Conservation (phyloP, 495 filamentous ascomycete species). For the Penicillium waksmanii region DNA sequence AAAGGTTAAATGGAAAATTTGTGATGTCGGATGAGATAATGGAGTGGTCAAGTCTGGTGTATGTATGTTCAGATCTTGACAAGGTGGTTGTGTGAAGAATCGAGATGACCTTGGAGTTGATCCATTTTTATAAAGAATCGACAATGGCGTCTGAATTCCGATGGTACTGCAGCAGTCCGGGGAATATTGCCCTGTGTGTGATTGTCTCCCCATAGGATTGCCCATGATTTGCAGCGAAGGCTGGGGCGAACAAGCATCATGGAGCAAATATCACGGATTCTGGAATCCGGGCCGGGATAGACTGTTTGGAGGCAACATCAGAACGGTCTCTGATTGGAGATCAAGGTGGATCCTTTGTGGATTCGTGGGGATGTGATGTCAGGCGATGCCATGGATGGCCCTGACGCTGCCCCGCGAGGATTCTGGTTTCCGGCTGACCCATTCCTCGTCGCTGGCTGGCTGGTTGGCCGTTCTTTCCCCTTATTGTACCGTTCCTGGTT, state of each 20-base stretch:
- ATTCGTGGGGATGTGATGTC: conserved; percentile 29
- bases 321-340: conserved; percentile 5
- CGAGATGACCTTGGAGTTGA: conserved; percentile 8
- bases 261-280: conserved; percentile 32
- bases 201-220: conserved; percentile 10
- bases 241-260: conserved; percentile 15
- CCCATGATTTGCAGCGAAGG: conserved; percentile 27
- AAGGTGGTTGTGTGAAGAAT: not conserved
- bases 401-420: conserved; percentile 21
- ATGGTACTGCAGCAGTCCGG: conserved; percentile 5
- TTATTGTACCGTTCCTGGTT: not conserved
- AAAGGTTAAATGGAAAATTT: not conserved
- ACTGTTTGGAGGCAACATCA: not conserved
- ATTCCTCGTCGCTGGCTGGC: not conserved
- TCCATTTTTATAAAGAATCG: conserved; percentile 27
- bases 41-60: not conserved
- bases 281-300: conserved; percentile 27
- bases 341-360: not conserved
- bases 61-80: not conserved
- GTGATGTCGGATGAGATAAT: not conserved
- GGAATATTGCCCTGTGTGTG: conserved; percentile 11
- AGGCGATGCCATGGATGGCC: conserved; percentile 7
- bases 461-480: conserved; percentile 1
- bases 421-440: conserved; percentile 41
- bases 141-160: conserved; percentile 33